A percentile compares a stretch with the other conserved stretches of the same genome.
These are phyloP conservation scores for Kwoniella pini DNA, from an alignment of 768 basidiomycete genomes.

Conservation along the genomic window DNA sequence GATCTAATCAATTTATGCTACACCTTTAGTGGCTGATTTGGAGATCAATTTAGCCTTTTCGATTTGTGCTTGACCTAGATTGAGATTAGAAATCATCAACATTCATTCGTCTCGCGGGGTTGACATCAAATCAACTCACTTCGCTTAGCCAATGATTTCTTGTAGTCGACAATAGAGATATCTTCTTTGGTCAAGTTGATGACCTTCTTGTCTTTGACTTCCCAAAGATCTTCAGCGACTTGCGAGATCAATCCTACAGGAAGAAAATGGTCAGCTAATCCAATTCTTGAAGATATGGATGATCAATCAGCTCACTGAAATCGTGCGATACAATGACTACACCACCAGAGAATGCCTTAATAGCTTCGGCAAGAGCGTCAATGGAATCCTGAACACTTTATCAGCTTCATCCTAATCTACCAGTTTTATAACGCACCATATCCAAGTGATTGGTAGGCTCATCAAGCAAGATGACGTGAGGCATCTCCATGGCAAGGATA, in stretches of 20 bases:
- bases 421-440: constrained; percentile 58
- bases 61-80: constrained; percentile 72
- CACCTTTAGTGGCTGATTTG: constrained; percentile 64
- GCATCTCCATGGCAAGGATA: constrained; percentile 95
- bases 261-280: background rate
- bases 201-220: constrained; percentile 92
- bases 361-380: constrained; percentile 89
- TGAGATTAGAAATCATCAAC: constrained; percentile 1
- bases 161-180: constrained; percentile 91
- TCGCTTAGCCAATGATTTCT: constrained; percentile 73
- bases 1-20: constrained; percentile 25
- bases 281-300: background rate
- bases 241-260: constrained; percentile 82
- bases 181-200: constrained; percentile 86
- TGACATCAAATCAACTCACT: constrained; percentile 60
- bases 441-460: constrained; percentile 54
- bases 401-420: background rate
- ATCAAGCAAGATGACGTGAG: constrained; percentile 77
- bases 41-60: constrained; percentile 93
- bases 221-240: constrained; percentile 98
- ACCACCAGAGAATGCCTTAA: constrained; percentile 96
- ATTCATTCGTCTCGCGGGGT: background rate
- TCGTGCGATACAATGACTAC: constrained; percentile 99
- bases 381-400: constrained; percentile 68
- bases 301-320: constrained; percentile 77